Evolutionary conservation across 306 rosid genomes (phyloP).

Genomic region (Hippophae rhamnoides): DNA sequence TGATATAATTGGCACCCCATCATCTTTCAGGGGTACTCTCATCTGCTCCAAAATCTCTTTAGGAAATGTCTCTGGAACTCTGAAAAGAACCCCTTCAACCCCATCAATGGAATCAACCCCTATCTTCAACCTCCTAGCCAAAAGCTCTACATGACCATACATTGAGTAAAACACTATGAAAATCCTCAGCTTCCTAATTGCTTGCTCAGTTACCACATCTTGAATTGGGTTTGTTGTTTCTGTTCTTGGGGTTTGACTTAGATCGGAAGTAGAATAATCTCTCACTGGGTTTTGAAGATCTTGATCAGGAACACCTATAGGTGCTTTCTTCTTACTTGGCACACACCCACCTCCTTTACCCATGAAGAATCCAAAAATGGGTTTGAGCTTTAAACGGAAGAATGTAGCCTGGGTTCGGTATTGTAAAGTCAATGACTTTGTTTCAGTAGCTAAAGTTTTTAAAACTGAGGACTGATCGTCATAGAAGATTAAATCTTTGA

Average conservation of each 20-base stretch:
- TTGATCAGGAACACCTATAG: conserved; percentile 16
- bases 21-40: conserved; percentile 53
- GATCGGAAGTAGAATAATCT: conserved; percentile 20
- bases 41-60: conserved; percentile 41
- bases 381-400: no score
- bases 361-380: conserved; percentile 23
- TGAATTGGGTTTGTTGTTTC: conserved; percentile 17
- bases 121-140: conserved; percentile 50
- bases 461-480: neutral
- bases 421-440: no score
- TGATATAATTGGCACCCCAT: conserved; percentile 35
- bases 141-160: conserved; percentile 68
- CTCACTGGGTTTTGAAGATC: conserved; percentile 27
- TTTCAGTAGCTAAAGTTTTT: neutral
- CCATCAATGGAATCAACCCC: conserved; percentile 63
- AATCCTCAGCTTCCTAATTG: conserved; percentile 32
- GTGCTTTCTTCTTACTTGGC: conserved; percentile 51
- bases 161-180: conserved; percentile 64
- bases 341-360: conserved; percentile 72
- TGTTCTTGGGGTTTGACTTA: conserved; percentile 11
- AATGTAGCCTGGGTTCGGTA: no score
- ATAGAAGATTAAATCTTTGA: neutral
- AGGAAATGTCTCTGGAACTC: conserved; percentile 57
- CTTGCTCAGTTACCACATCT: conserved; percentile 5
- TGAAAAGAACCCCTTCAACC: conserved; percentile 56